Evolutionary conservation across 2,329 filamentous ascomycete genomes (phyloP), one percentile per base, ranked within the genome.

Genomic region (Colletotrichum cereale): DNA sequence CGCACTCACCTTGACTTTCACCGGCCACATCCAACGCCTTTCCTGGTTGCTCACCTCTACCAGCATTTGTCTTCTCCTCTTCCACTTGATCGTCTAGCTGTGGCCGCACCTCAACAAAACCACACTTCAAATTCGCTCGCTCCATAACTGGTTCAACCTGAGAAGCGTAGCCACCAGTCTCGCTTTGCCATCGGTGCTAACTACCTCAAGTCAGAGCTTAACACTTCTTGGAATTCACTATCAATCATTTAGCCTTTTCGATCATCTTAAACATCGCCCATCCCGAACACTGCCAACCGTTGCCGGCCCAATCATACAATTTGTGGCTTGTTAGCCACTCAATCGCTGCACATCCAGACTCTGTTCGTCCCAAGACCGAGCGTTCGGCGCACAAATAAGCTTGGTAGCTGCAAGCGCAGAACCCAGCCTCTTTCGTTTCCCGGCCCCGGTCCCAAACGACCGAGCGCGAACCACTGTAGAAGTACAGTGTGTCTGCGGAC

Each of bases 381-480:
- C 58, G 29, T 36, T 40, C 65, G 65, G 68, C 38, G 50, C 57
- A 56, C 47, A 40, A 71, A 61, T 38, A 61, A 55, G 34, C 66
- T 67, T 66, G 26, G 61, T 29, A 60, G 47, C 66, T 72, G 60
- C 66, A 61, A 50, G 53, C 60, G 42, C 66, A 71, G 57, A 62
- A 71, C 61, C 70, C 70, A 70, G 66, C 66, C 70, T 64, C 66
- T 60, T 61, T 48, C 44, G 36, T 72, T 74, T 74, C 69, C 75
- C 64, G 58, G 69, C 69, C 75, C 74, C 74, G 75, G 75, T 73
- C 75, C 74, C 75, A 75, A 78, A 73, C 76, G 78, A 78, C 66
- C 55, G 48, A 65, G 66, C 66, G 70, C 61, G 65, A 57, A 48
- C 44, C 65, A 62, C 38, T 42, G 50, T n/a, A n/a, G 44, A 44